phyloP scores from a whole-genome alignment of 2,329 filamentous ascomycete genomes.

The Trichoderma sp. region DNA sequence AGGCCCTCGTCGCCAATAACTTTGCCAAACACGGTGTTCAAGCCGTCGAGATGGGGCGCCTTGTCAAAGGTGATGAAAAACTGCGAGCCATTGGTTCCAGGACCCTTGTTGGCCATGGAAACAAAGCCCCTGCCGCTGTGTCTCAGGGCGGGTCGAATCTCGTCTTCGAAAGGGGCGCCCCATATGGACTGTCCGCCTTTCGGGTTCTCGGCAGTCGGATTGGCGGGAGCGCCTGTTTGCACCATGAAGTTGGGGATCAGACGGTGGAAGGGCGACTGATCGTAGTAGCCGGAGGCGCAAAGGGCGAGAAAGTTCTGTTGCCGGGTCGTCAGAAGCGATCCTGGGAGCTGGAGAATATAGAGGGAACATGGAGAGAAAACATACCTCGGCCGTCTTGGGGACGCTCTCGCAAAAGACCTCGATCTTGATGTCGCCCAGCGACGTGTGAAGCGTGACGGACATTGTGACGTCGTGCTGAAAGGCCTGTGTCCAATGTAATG shows the following conservation, averaged over 20 bases:
- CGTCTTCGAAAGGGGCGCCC: conserved; percentile 71
- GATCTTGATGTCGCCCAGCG: conserved; percentile 84
- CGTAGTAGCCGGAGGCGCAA: conserved; percentile 75
- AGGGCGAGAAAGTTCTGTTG: conserved; percentile 79
- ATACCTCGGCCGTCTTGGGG: conserved; percentile 82
- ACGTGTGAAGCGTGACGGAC: conserved; percentile 79
- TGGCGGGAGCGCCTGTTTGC: conserved; percentile 66
- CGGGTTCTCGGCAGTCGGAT: conserved; percentile 54
- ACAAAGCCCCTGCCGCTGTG: conserved; percentile 68
- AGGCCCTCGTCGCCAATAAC: conserved; percentile 63
- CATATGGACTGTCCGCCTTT: conserved; percentile 73
- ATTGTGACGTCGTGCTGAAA: conserved; percentile 36
- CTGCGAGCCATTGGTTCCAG: conserved; percentile 70
- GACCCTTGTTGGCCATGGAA: conserved; percentile 77
- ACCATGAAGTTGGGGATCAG: conserved; percentile 79
- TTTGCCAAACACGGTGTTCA: conserved; percentile 81
- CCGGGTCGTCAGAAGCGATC: not conserved
- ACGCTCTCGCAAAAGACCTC: conserved; percentile 95
- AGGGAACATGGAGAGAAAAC: conserved; percentile 18
- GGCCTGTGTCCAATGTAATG: not conserved
- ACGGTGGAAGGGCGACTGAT: conserved; percentile 73
- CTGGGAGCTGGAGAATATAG: not conserved
- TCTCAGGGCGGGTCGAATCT: conserved; percentile 67
- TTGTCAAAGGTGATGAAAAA: conserved; percentile 79
- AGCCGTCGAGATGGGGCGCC: conserved; percentile 75